Evolutionary conservation across 129 eudicot genomes (phyloP).

Genomic region (Flaveria bidentis): DNA sequence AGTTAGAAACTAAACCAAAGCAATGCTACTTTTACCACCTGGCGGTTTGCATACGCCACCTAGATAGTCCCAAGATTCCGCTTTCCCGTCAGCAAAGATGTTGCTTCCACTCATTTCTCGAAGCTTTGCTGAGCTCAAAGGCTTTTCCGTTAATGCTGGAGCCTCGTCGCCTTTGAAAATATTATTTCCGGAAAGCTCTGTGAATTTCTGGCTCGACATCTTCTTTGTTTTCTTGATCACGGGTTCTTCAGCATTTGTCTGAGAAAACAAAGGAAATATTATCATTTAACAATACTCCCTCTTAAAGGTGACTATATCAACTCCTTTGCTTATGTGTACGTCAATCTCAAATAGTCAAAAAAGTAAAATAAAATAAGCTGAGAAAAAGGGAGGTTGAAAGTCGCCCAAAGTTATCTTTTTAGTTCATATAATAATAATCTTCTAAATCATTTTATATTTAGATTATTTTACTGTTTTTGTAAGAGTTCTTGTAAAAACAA

Average conservation of each 20-base stretch:
- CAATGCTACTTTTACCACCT: constrained; percentile 98
- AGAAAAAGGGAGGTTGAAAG: no score
- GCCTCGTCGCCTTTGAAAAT: constrained; percentile 74
- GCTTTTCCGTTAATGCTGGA: constrained; percentile 64
- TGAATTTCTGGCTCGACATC: constrained; percentile 79
- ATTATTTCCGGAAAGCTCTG: constrained; percentile 80
- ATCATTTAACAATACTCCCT: background rate
- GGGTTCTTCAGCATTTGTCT: constrained; percentile 43
- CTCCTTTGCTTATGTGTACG: no score
- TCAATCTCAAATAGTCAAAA: no score
- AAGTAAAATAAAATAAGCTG: no score
- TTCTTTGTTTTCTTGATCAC: constrained; percentile 81
- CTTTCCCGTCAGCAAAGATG: constrained; percentile 92
- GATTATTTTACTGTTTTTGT: no score
- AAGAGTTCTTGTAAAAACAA: no score
- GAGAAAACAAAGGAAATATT: background rate
- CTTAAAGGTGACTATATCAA: no score
- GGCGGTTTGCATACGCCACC: constrained; percentile 98
- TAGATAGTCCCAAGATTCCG: constrained; percentile 74
- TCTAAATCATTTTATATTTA: no score
- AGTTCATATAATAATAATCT: no score
- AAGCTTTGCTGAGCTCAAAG: constrained; percentile 78
- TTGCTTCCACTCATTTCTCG: constrained; percentile 88
- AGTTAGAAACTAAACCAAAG: constrained; percentile 67
- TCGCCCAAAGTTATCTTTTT: no score